These are phyloP conservation scores for Eucalyptus polyanthemos DNA, from an alignment of 345 rosid genomes.

Conservation along the genomic window DNA sequence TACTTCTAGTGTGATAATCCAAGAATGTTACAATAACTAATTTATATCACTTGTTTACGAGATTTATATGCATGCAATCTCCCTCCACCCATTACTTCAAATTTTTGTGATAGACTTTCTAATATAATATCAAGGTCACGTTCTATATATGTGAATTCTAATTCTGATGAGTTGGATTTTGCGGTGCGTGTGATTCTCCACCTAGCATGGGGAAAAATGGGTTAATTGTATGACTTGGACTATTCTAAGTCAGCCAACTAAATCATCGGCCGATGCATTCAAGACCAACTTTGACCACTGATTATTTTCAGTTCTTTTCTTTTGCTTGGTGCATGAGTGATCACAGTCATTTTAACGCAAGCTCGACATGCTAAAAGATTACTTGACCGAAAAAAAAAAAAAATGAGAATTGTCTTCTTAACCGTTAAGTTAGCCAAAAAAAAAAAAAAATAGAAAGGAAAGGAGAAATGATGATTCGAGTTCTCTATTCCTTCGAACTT, in stretches of 20 bases:
- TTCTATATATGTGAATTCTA: background rate
- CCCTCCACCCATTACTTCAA: background rate
- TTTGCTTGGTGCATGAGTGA: background rate
- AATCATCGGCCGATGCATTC: too few species aligned
- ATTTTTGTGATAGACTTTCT: background rate
- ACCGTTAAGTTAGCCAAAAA: background rate
- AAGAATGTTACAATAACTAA: background rate
- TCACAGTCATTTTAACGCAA: background rate
- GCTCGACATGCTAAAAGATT: background rate
- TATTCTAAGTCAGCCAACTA: background rate
- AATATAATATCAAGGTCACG: rapidly evolving
- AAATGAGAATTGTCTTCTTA: background rate
- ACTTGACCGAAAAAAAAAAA: background rate
- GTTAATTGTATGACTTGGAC: too few species aligned
- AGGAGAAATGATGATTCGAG: background rate
- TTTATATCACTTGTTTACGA: rapidly evolving
- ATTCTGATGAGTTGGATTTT: background rate
- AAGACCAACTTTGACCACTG: background rate
- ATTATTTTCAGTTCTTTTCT: background rate
- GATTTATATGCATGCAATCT: background rate
- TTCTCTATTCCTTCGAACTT: background rate
- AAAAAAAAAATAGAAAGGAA: background rate
- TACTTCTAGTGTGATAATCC: rapidly evolving
- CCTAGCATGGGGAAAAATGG: background rate
- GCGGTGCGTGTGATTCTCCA: background rate